Base-by-base conservation (phyloP, 768 basidiomycete genomes). In the Trametes gibbosa region DNA sequence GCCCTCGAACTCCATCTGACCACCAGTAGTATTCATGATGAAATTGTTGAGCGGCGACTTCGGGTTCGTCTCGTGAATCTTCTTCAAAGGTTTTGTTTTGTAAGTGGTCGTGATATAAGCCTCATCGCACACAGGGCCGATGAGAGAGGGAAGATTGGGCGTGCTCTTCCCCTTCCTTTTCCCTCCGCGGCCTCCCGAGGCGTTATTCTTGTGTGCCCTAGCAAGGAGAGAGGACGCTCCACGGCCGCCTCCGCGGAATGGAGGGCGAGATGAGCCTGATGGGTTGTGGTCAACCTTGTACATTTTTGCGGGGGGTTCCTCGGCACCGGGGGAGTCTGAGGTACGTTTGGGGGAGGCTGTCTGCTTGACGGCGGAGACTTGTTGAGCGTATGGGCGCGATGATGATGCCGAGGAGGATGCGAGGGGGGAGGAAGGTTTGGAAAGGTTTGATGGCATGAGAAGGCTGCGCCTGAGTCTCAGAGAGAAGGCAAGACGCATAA, bases 381-480 rank as follows among this genome's bases (percentile, higher is more conserved):
- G 75, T 55, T 79, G 77, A 37, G 79, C 72, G 64, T 76, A 75
- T 5, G 42, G 64, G 57, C 64, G 53, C 34, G 72, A 49, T n/a
- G 68, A 51, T 24, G 63, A 50, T 29, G 58, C 57, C 50, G 66
- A 62, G 21, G 69, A 27, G 29, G 66, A 62, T 10, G 68, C 52
- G 47, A 57, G 45, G 29, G 58, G 68, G 63, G 56, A 66, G 17
- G 42, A 53, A 21, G 60, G 58, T 53, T 62, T 64, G 45, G 57
- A 43, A 25, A 75, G 72, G 72, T 83, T 78, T 66, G 81, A 67
- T 77, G 81, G 81, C 84, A 86, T 85, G 76, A 83, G 76, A 72
- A 83, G 77, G 75, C 80, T 76, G 72, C 74, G 78, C 78, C 81
- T 77, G 56, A 76, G 71, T 65, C 76, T 75, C 62, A 81, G 70